Evolutionary conservation across 352 stramenopile species (phyloP).

Genomic region (Globisporangium megalacanthum): DNA sequence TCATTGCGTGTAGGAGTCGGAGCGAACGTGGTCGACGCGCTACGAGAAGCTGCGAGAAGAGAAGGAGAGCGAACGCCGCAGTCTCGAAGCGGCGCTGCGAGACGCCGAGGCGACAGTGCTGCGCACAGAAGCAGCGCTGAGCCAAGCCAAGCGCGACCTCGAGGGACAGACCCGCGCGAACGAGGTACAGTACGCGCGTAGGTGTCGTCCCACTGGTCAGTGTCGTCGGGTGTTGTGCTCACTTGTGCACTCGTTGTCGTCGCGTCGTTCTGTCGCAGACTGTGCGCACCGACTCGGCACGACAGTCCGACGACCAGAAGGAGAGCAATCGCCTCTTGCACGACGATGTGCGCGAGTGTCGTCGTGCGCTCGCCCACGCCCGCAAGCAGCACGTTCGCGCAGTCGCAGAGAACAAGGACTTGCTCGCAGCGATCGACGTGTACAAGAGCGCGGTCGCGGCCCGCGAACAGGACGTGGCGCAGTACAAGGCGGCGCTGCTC

Average conservation of each 20-base stretch:
- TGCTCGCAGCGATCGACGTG: constrained; percentile 54
- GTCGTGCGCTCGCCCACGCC: constrained; percentile 38
- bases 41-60: constrained; percentile 43
- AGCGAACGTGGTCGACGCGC: constrained; percentile 33
- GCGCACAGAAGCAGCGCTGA: constrained; percentile 30
- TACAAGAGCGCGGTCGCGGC: constrained; percentile 54
- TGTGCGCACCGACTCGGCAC: constrained; percentile 22
- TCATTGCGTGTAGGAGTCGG: constrained; percentile 9
- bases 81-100: constrained; percentile 40
- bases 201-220: too few relatives aligned
- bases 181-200: constrained; percentile 14
- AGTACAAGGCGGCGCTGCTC: constrained; percentile 42
- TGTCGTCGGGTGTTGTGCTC: too few relatives aligned
- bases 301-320: constrained; percentile 41
- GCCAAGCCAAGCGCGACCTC: constrained; percentile 25
- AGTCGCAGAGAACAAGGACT: constrained; percentile 60
- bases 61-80: constrained; percentile 30
- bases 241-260: background rate
- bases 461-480: constrained; percentile 65
- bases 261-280: constrained; percentile 8
- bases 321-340: constrained; percentile 64
- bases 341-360: constrained; percentile 52
- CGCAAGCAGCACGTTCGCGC: constrained; percentile 54
- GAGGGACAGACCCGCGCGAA: constrained; percentile 21
- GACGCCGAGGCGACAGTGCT: constrained; percentile 26